Evolutionary conservation across 176 grass and related monocot genomes (phyloP).

Genomic region (Oryza glumipatula): DNA sequence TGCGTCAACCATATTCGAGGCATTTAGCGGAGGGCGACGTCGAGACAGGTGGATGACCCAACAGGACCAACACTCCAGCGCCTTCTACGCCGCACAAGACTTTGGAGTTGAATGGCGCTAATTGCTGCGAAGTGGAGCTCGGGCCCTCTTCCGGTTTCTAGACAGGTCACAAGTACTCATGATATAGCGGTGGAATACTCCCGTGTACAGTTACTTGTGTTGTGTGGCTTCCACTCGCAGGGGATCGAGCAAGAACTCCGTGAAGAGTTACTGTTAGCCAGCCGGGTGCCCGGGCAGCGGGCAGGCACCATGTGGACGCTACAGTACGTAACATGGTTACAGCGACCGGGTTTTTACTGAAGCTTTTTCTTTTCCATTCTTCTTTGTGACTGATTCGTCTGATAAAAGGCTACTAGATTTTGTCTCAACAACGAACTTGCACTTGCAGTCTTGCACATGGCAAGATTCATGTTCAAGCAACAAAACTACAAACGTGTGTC

Average conservation of each 20-base stretch:
- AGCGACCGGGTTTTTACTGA: background rate
- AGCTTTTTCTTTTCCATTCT: too few relatives aligned
- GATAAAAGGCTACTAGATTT: background rate
- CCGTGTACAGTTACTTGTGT: background rate
- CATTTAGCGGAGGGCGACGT: background rate
- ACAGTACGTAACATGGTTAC: background rate
- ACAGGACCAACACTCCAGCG: background rate
- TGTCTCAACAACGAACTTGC: background rate
- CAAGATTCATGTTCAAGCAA: background rate
- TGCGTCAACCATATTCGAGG: background rate
- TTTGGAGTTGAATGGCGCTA: background rate
- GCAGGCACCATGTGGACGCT: background rate
- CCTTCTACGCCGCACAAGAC: background rate
- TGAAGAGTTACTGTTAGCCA: background rate
- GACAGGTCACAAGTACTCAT: background rate
- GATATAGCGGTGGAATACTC: background rate
- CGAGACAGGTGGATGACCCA: background rate
- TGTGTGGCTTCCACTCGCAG: background rate
- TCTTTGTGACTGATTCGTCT: too few relatives aligned
- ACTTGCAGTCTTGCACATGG: too few relatives aligned
- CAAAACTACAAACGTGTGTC: background rate
- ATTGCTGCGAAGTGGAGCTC: background rate
- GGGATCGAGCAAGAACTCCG: background rate
- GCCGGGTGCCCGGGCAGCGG: background rate
- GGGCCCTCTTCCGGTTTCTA: background rate